Base-by-base conservation (phyloP, 441 rosid genomes). In the Corymbia calophylla region DNA sequence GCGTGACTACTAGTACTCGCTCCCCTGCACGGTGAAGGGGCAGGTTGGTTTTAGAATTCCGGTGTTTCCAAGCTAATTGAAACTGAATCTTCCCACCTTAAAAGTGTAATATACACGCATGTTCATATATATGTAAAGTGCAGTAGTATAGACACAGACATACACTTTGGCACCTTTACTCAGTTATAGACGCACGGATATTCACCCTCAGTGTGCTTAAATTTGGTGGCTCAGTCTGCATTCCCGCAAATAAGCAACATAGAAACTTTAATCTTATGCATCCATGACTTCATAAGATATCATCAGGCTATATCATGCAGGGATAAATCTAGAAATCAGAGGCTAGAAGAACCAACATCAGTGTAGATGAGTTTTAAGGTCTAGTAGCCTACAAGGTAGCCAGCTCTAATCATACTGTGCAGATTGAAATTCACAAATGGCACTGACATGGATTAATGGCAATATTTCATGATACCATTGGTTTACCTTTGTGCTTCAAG, bases 21-120 rank as follows among this genome's bases (percentile, higher is more conserved):
- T 97, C 87, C 98, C 99, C 98, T 96, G 90, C 84, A 91, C 70
- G 89, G 25, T 35, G 48, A 70, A 35, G 6, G 6, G 82, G 2
- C 8, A 39, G 12, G 8, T 19, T 10, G 1, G 1, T 70, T 19
- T 35, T 10, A 11, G 48, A 70, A 35, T 35, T 0, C 47, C 1
- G 5, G 35, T 19, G 29, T 70, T 35, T 70, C 27, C 27, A 12
- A 70, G 82, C 82, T 70, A 70, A 70, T 19, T 70, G 21, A 35
- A 35, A 70, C 29, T 6, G 27, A 19, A 35, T 70, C 48, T 70
- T 62, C 68, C 68, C 0, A 39, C 29, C 39, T 1, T 70, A 11
- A 8, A 68, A 70, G 48, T 70, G 21, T 32, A 32, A 35, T 32
- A 13, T 32, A 31, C 77, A 17, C 23, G 39, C 39, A 31, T 18